These are phyloP conservation scores for Eimeria falciformis DNA, from an alignment of 169 alveolate genomes.

Conservation along the genomic window DNA sequence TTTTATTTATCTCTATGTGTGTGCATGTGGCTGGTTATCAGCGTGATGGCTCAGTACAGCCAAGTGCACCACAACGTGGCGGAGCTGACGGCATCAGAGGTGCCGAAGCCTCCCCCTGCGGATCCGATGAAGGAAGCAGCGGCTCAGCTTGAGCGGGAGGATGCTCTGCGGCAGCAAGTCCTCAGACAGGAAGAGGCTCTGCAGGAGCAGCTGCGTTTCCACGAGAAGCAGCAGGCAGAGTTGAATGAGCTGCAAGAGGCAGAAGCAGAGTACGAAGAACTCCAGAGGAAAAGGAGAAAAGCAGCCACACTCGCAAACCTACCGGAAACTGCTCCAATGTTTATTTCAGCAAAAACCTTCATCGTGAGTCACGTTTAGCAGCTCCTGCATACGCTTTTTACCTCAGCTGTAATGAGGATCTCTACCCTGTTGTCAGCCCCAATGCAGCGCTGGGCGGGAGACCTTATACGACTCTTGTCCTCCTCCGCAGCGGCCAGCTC, in stretches of 20 bases:
- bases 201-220: conserved; percentile 53
- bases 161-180: not conserved
- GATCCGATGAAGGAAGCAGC: conserved; percentile 74
- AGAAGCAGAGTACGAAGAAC: conserved; percentile 49
- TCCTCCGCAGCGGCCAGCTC: no score
- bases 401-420: no score
- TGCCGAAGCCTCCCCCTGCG: conserved; percentile 38
- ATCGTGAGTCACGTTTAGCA: not conserved
- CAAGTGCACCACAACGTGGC: conserved; percentile 76
- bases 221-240: conserved; percentile 68
- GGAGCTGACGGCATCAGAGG: conserved; percentile 56
- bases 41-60: conserved; percentile 66
- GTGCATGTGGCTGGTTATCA: not conserved
- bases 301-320: conserved; percentile 31
- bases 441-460: no score
- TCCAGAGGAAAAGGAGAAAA: conserved; percentile 1
- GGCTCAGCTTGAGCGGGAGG: conserved; percentile 38
- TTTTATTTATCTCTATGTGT: no score
- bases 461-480: no score
- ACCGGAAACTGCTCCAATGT: not conserved
- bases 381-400: no score
- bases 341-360: not conserved
- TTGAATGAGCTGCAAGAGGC: conserved; percentile 36
- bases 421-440: no score
- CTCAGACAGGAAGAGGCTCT: conserved; percentile 26